A percentile compares a stretch with the other conserved stretches of the same genome.
These are phyloP conservation scores for Sclerotiophoma versabilis DNA, from an alignment of 2,329 filamentous ascomycete species.

Conservation along the genomic window DNA sequence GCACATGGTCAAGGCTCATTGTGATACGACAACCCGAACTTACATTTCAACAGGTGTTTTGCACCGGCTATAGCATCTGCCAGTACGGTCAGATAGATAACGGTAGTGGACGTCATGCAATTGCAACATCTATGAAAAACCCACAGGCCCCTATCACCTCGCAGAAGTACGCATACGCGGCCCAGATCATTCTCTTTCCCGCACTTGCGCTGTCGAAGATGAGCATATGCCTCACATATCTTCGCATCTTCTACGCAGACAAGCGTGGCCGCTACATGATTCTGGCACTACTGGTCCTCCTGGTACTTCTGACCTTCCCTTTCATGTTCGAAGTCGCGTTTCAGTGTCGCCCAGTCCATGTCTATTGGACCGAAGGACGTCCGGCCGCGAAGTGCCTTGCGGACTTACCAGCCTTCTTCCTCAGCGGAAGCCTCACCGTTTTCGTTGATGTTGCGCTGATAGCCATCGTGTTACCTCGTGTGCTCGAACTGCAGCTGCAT, in stretches of 20 bases:
- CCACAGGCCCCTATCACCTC: conserved; percentile 11
- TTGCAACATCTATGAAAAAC: conserved; percentile 3
- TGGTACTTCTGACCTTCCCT: conserved; percentile 21
- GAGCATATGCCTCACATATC: conserved; percentile 34
- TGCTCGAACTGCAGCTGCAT: conserved; percentile 27
- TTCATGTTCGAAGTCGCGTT: conserved; percentile 23
- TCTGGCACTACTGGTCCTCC: conserved; percentile 16
- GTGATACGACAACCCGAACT: no score
- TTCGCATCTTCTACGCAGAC: conserved; percentile 31
- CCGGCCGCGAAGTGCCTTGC: conserved; percentile 24
- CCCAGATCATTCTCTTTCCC: conserved; percentile 22
- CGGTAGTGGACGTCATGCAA: conserved; percentile 27
- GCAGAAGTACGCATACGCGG: conserved; percentile 30
- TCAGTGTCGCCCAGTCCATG: conserved; percentile 26
- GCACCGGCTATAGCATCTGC: conserved; percentile 27
- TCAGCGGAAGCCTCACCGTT: conserved; percentile 25
- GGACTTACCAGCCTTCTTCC: conserved; percentile 19
- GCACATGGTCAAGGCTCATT: background rate
- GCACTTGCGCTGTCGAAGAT: conserved; percentile 29
- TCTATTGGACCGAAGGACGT: conserved; percentile 31
- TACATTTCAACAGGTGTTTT: conserved; percentile 16
- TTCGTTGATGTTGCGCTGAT: conserved; percentile 28
- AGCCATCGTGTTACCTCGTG: conserved; percentile 28
- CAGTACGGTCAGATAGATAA: conserved; percentile 31
- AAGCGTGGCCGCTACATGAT: conserved; percentile 24